phyloP scores from a whole-genome alignment of 2,329 filamentous ascomycete species.

The Calonectria ilicicola region DNA sequence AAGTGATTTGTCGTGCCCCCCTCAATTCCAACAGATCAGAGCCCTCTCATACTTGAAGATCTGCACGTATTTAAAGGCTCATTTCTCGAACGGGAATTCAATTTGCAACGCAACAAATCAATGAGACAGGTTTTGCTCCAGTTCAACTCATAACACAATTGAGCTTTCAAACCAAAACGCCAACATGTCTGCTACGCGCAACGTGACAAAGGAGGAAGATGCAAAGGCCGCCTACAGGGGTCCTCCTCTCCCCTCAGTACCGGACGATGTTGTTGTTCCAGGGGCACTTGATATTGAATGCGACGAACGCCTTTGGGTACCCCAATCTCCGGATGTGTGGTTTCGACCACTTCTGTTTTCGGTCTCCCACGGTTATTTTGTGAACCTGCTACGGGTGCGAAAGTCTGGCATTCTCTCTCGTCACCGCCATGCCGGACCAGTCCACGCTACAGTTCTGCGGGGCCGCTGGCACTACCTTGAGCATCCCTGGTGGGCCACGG shows the following conservation, averaged over 20 bases:
- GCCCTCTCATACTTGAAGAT: too few relatives aligned
- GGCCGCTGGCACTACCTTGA: constrained; percentile 52
- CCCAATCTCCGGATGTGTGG: constrained; percentile 45
- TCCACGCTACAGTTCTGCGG: constrained; percentile 46
- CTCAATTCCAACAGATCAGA: too few relatives aligned
- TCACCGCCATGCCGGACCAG: constrained; percentile 48
- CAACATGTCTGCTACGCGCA: background rate
- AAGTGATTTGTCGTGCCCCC: accelerated
- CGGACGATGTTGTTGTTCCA: constrained; percentile 40
- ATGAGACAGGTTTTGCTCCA: too few relatives aligned
- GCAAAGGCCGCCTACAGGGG: constrained; percentile 36
- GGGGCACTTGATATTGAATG: constrained; percentile 41
- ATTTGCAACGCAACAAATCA: too few relatives aligned
- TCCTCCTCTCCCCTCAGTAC: constrained; percentile 32
- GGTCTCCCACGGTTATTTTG: constrained; percentile 47
- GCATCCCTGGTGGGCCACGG: constrained; percentile 50
- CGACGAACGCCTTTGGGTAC: constrained; percentile 48
- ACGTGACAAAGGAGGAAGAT: background rate
- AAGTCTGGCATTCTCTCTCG: constrained; percentile 48
- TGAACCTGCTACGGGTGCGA: constrained; percentile 47
- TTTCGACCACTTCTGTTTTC: constrained; percentile 47
- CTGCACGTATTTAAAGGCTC: too few relatives aligned
- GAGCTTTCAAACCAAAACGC: background rate
- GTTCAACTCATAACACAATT: too few relatives aligned
- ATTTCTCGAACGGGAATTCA: too few relatives aligned